Percentiles rank a stretch among this genome's conserved stretches.
Evolutionary conservation across 176 grass and related monocot genomes (phyloP).

Genomic region (Paspalum notatum): DNA sequence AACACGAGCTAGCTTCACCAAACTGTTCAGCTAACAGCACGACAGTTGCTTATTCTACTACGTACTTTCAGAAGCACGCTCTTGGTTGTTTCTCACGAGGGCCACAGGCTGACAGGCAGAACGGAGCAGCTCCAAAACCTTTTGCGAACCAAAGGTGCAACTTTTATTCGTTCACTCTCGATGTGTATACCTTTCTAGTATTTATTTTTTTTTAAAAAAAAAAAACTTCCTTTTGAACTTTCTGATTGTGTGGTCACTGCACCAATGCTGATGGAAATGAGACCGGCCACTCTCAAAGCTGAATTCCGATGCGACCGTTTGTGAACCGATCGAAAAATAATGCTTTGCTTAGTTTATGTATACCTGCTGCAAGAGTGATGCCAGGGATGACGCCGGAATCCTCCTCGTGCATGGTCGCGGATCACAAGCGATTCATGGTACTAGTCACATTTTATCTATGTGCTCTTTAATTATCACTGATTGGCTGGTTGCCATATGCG

Average conservation of each 20-base stretch:
- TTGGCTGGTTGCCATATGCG: not conserved
- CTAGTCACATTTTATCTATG: not conserved
- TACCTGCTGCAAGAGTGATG: not conserved
- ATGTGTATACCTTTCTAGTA: not conserved
- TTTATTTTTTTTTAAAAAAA: not conserved
- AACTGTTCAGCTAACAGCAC: not conserved
- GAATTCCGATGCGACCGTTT: not conserved
- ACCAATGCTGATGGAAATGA: not conserved
- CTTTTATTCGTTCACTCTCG: not conserved
- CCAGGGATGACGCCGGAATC: conserved; percentile 9
- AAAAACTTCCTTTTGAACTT: not conserved
- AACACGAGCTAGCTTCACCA: conserved; percentile 14
- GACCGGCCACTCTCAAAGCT: not conserved
- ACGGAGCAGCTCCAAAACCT: not conserved
- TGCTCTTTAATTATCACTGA: conserved; percentile 1
- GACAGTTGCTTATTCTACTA: not conserved
- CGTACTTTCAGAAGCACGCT: not conserved
- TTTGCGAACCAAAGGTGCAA: conserved; percentile 9
- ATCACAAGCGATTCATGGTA: not conserved
- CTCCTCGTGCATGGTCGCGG: not conserved
- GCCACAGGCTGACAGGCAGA: not conserved
- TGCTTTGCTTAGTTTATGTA: not conserved
- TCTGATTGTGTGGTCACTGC: not conserved
- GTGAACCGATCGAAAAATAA: not conserved
- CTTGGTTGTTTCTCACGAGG: not conserved